Base-by-base conservation (phyloP, 2,329 filamentous ascomycete species). In the Gliomastix tumulicola region DNA sequence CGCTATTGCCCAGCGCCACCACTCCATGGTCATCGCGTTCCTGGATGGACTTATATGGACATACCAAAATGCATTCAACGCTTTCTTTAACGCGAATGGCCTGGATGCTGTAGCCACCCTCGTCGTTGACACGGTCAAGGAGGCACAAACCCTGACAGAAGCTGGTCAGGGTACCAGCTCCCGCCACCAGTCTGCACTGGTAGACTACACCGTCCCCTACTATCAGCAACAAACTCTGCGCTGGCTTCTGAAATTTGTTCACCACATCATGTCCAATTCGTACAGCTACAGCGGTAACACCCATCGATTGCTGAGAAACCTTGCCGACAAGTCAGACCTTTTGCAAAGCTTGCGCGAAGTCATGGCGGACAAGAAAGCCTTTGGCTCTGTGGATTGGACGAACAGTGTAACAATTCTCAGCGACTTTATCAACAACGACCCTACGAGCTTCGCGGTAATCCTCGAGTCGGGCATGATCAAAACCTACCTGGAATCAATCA, bases 381-480 rank as follows among this genome's bases (percentile, higher is more conserved):
- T 89, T 55, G 92, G 92, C 11, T 92, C 90, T 3, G 83, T 92
- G 41, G 88, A 97, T 6, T 99, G 92, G 92, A 95, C 88, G 34
- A 89, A 89, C 55, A 84, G 88, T 7, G 87, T 95, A 43, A 89
- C 83, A 37, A 90, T 96, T 39, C 68, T 98, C 35, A 92, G 87
- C 53, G 90, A 88, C 49, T 98, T 98, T 59, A 94, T 99, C 50
- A 94, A 99, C 62, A 96, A 97, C 54, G 92, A 98, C 52, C 92
- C 92, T 1, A 98, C 92, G 1, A 98, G 92, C 58, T 98, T 95
- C 56, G 84, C 88, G 20, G 88, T 95, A 18, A 92, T 99, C 45
- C 88, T 87, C 12, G 92, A 99, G 62, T 90, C 92, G 35, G 88
- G 88, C 17, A 74, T 98, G 48, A 89, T 92, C 50, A 84, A 84